Base-by-base conservation (phyloP, 495 filamentous ascomycete genomes). In the Lepraria neglecta region DNA sequence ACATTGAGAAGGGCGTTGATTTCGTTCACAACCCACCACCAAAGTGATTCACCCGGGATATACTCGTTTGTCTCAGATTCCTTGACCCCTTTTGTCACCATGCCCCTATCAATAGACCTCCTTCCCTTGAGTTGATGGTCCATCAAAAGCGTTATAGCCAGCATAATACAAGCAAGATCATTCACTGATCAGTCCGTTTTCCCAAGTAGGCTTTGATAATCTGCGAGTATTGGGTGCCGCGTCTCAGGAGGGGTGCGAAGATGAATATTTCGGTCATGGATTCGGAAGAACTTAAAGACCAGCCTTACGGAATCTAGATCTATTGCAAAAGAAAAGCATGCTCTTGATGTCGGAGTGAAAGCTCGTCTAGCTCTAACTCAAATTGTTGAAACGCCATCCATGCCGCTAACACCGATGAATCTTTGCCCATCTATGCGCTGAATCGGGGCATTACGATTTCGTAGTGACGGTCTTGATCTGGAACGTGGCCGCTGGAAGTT, bases 1-100 rank as follows among this genome's bases (percentile, higher is more conserved):
- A 96, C 76, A 96, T 98, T 70, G 75, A 82, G 67, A 97, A 97
- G 83, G 94, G 94, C 68, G 77, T 97, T 67, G 85, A 87, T 68
- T 98, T 97, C 72, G 83, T 81, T 71, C 82, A 91, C 82, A 91
- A 86, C 79, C 84, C 91, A 65, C 84, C 88, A 65, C 79, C 84
- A 82, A 86, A 85, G 83, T 87, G 80, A 84, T 80, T 70, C 65
- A 65, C 67, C 68, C 68, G 67, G 40, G 28, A 50, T 47, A 46
- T 53, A 21, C 28, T 62, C 43, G 55, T 58, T 54, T 48, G 47
- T 62, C 59, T 59, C 44, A 60, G 56, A 59, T 63, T 54, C 60
- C 50, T 24, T 61, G 60, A 50, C 57, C 27, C 45, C 54, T 57
- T 42, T 48, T 47, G n/a, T 56, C 40, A 9, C 30, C 44, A 27